These are phyloP conservation scores for Heliocybe sulcata DNA, from an alignment of 1,284 basidiomycete species.

Conservation along the genomic window DNA sequence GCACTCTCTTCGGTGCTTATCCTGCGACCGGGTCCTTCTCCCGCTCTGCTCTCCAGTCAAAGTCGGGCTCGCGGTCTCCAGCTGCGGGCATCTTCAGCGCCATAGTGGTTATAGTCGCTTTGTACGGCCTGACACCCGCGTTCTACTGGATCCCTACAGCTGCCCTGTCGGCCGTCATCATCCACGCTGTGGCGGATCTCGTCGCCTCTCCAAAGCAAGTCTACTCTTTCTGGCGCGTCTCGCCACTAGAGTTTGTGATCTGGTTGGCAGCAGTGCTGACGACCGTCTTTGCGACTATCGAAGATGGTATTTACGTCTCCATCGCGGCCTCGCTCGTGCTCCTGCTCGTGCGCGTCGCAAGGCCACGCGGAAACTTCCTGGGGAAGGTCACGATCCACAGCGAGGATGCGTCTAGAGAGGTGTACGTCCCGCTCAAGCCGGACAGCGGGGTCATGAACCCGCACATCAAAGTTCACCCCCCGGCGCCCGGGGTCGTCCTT, in stretches of 20 bases:
- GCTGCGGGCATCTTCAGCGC: constrained; percentile 85
- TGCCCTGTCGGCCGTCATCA: constrained; percentile 87
- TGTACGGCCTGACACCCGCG: constrained; percentile 88
- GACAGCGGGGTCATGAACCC: constrained; percentile 59
- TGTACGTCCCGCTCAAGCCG: constrained; percentile 76
- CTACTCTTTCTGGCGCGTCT: constrained; percentile 92
- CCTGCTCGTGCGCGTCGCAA: constrained; percentile 88
- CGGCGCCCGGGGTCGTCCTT: constrained; percentile 83
- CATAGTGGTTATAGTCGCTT: constrained; percentile 85
- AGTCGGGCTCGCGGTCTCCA: constrained; percentile 95
- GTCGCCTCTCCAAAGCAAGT: constrained; percentile 84
- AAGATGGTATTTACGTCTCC: constrained; percentile 93
- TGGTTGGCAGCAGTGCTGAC: constrained; percentile 85
- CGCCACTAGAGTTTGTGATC: constrained; percentile 90
- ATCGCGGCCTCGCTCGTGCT: constrained; percentile 77
- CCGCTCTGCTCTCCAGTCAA: constrained; percentile 91
- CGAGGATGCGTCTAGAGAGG: constrained; percentile 46
- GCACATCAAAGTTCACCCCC: constrained; percentile 68
- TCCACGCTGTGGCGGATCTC: constrained; percentile 91
- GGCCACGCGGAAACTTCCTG: constrained; percentile 87
- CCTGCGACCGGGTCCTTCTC: constrained; percentile 98
- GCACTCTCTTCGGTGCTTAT: constrained; percentile 86
- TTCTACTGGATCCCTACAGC: constrained; percentile 86
- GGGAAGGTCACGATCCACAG: constrained; percentile 56
- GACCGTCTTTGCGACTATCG: constrained; percentile 85